phyloP scores from a whole-genome alignment of 1,139 yeast species.

The Pichia inconspicua region DNA sequence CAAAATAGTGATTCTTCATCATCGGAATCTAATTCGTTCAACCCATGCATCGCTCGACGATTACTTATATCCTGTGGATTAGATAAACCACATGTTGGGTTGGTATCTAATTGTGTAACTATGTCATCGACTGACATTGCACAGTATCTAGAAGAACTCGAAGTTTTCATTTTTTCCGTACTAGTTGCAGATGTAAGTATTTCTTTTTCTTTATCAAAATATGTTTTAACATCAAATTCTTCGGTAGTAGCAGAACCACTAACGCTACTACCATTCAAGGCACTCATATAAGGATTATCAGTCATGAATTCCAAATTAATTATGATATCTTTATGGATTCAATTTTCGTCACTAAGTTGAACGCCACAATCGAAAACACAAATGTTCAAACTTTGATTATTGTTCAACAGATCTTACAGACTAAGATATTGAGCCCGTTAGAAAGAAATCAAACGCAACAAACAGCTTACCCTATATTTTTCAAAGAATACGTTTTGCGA shows the following conservation, averaged over 20 bases:
- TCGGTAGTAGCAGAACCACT: slow-evolving; percentile 7
- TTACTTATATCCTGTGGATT: slow-evolving; percentile 62
- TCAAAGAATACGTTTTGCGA: no score
- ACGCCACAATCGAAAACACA: not conserved
- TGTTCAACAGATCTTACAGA: no score
- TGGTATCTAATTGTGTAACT: slow-evolving; percentile 52
- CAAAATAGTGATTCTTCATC: slow-evolving; percentile 66
- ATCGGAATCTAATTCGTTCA: slow-evolving; percentile 62
- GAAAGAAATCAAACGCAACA: no score
- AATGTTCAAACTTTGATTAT: not conserved
- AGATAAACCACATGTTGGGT: slow-evolving; percentile 49
- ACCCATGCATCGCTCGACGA: slow-evolving; percentile 69
- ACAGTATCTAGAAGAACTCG: slow-evolving; percentile 46
- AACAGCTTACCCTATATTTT: no score
- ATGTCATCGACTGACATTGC: slow-evolving; percentile 56
- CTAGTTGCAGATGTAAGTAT: slow-evolving; percentile 13
- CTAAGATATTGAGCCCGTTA: no score
- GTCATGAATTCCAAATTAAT: slow-evolving; percentile 9
- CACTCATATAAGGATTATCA: slow-evolving; percentile 17
- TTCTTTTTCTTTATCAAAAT: slow-evolving; percentile 12
- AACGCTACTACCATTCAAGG: slow-evolving; percentile 10
- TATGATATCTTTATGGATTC: no score
- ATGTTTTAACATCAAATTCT: slow-evolving; percentile 10
- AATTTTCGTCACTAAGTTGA: not conserved
- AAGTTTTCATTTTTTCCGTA: slow-evolving; percentile 18